Base-by-base conservation (phyloP, 2,329 filamentous ascomycete genomes). In the Nectriaceae sp. region DNA sequence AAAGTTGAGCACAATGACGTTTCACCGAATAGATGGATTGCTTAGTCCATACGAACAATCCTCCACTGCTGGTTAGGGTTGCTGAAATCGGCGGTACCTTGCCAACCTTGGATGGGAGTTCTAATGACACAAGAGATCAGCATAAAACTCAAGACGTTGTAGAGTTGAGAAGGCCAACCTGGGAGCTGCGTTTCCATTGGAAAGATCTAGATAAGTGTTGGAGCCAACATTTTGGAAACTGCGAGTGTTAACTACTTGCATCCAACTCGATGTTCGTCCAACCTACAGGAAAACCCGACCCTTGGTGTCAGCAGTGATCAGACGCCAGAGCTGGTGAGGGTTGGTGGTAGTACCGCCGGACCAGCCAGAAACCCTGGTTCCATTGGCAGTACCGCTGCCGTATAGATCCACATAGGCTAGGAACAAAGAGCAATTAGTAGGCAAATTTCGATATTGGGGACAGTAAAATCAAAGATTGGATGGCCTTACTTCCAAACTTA, bases 231-330 rank as follows among this genome's bases (percentile, higher is more conserved):
- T 42, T 19, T 42, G 40, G 21, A 42, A 22, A 8, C 40, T 42
- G 24, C 15, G 4, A 5, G 8, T 15, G 20, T 42, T 11, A 29
- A n/a, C 16, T 4, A 5, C 13, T n/a, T 16, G 13, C 22, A 29
- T 5, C 20, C 20, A 22, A 21, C 15, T 5, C 5, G 13, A 21
- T n/a, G 4, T 22, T 24, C 21, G 21, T 21, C 18, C 4, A 26
- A 22, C 40, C 21, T 29, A 33, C 39, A 24, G 5, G 16, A 40
- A 45, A 29, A 47, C 44, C 36, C 46, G 39, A 13, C 29, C 29
- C 21, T 39, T 45, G n/a, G 21, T 20, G 22, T 46, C 43, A 40
- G 36, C 43, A n/a, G 36, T 21, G 26, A 29, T 31, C 16, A 46
- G 43, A 15, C 36, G 43, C 35, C 21, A 40, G 16, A 44, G 42